Conservation (phyloP, 768 basidiomycete genomes). For the Lanmaoa pseudosensibilis region DNA sequence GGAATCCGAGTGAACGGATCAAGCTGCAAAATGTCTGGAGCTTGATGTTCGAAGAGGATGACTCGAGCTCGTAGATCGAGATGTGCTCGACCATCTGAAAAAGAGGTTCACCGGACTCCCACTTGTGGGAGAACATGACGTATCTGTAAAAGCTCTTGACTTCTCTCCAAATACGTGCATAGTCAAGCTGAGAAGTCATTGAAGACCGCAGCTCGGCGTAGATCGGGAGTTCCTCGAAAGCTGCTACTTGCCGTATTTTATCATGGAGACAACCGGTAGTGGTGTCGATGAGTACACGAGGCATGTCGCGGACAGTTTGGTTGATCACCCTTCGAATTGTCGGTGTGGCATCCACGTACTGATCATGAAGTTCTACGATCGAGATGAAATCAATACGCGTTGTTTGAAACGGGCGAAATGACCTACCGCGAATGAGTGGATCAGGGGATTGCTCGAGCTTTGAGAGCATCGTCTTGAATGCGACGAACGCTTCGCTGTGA, state of each 20-base stretch:
- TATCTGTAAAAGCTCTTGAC: constrained; percentile 3
- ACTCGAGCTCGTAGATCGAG: too few species aligned
- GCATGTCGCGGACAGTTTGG: neutral
- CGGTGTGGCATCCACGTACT: neutral
- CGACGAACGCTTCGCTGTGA: neutral
- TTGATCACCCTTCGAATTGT: neutral
- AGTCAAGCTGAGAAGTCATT: neutral
- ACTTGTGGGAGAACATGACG: constrained; percentile 6
- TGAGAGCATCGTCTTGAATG: neutral
- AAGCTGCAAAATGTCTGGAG: too few species aligned
- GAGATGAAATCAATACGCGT: neutral
- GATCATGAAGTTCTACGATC: neutral
- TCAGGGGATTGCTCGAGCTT: neutral
- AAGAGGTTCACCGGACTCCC: neutral
- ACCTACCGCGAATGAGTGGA: neutral
- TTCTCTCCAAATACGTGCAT: neutral
- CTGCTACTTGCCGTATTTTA: neutral
- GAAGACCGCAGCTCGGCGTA: constrained; percentile 8
- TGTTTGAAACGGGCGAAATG: neutral
- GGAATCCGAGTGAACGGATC: too few species aligned
- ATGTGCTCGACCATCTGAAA: neutral
- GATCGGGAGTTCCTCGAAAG: constrained; percentile 2
- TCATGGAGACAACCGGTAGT: neutral
- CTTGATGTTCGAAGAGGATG: too few species aligned
- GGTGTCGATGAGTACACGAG: constrained; percentile 5